Conservation (phyloP, 306 rosid species). For the Heteromeles arbutifolia region DNA sequence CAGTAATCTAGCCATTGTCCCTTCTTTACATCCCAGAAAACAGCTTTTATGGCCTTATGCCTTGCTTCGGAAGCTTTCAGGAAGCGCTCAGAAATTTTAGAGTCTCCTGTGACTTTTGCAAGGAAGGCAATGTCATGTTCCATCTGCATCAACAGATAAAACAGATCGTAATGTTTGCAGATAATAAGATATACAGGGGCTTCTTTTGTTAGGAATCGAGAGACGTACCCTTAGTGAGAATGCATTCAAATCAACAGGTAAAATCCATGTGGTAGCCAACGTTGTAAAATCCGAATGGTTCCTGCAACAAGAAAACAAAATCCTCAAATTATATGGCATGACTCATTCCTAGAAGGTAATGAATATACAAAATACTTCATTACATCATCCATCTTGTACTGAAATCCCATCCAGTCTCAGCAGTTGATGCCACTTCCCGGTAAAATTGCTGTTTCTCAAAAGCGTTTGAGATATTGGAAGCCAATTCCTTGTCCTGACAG, state of each 20-base stretch:
- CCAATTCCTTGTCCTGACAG: conserved; percentile 55
- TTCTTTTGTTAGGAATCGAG: conserved; percentile 9
- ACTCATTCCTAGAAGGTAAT: background rate
- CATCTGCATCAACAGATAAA: conserved; percentile 48
- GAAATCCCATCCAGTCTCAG: conserved; percentile 96
- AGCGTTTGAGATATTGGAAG: conserved; percentile 49
- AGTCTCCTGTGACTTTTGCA: conserved; percentile 65
- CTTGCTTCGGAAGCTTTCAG: conserved; percentile 45
- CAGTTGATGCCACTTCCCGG: conserved; percentile 70
- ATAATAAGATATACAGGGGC: background rate
- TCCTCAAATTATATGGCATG: background rate
- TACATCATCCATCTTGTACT: conserved; percentile 96
- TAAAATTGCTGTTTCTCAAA: conserved; percentile 53
- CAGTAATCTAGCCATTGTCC: conserved; percentile 91
- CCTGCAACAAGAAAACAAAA: conserved; percentile 40
- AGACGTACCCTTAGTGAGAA: conserved; percentile 60
- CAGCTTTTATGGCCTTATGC: conserved; percentile 51
- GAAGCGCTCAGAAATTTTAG: conserved; percentile 32
- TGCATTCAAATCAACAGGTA: conserved; percentile 84
- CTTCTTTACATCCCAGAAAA: conserved; percentile 68
- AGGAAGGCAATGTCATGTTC: conserved; percentile 70
- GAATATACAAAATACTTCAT: background rate
- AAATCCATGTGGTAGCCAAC: conserved; percentile 66
- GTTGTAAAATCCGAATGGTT: conserved; percentile 60
- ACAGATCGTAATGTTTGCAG: conserved; percentile 14